These are phyloP conservation scores for Guyanaporus albipodus DNA, from an alignment of 768 basidiomycete species.

Conservation along the genomic window DNA sequence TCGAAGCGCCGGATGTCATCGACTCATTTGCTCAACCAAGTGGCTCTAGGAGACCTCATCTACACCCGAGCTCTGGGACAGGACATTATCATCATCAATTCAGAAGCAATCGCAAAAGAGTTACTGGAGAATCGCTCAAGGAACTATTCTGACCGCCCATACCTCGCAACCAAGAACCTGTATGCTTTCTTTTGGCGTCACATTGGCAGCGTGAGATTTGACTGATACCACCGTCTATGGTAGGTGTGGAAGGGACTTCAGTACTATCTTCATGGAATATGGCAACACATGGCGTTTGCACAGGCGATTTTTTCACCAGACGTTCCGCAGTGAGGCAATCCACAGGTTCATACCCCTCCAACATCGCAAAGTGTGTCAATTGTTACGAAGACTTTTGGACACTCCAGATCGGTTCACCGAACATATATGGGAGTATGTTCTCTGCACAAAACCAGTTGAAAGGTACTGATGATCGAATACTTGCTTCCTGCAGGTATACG, in stretches of 20 bases:
- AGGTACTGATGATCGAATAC: too few species aligned
- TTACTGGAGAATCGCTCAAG: slow-evolving; percentile 44
- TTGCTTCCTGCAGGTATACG: slow-evolving; percentile 3
- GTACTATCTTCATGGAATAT: slow-evolving; percentile 10
- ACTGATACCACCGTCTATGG: too few species aligned
- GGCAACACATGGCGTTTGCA: neutral
- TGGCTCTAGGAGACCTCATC: slow-evolving; percentile 44
- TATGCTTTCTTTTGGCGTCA: too few species aligned
- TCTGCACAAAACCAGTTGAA: too few species aligned
- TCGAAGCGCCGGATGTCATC: too few species aligned
- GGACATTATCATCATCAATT: slow-evolving; percentile 43
- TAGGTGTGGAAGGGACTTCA: slow-evolving; percentile 9
- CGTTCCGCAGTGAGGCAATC: neutral
- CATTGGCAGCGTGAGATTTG: too few species aligned
- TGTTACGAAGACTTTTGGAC: neutral
- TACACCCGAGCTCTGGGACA: slow-evolving; percentile 44
- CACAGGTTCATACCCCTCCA: neutral
- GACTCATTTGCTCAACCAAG: too few species aligned
- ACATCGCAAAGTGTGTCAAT: neutral
- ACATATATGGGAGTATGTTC: neutral
- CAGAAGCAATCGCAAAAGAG: slow-evolving; percentile 38
- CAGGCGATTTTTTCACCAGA: neutral
- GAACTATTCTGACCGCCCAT: slow-evolving; percentile 51
- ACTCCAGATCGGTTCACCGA: neutral
- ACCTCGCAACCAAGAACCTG: slow-evolving; percentile 11